A percentile compares a stretch with the other conserved stretches of the same genome.
Evolutionary conservation across 805 yeast genomes (phyloP).

Genomic region (Kluyveromyces siamensis): DNA sequence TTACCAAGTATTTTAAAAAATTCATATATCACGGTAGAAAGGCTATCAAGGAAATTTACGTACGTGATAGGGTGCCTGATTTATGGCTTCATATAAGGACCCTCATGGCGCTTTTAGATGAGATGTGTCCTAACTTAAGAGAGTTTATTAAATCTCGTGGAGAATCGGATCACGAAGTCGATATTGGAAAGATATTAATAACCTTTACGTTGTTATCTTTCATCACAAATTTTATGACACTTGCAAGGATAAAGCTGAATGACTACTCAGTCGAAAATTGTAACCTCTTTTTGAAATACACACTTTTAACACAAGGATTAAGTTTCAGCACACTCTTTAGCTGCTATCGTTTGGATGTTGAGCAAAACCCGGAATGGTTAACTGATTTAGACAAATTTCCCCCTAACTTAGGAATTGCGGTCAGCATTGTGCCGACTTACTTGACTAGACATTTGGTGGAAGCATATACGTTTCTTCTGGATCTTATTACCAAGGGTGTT

Average conservation of each 20-base stretch:
- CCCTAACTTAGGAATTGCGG: not conserved
- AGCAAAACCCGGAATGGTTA: not conserved
- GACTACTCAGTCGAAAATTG: not conserved
- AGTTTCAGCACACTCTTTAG: not conserved
- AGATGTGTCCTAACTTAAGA: not conserved
- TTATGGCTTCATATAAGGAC: not conserved
- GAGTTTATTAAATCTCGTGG: not conserved
- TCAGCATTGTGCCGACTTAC: not conserved
- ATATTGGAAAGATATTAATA: not conserved
- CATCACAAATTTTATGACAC: not conserved
- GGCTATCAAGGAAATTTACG: not conserved
- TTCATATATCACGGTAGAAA: not conserved
- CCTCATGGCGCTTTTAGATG: not conserved
- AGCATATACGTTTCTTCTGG: not conserved
- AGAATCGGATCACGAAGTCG: not conserved
- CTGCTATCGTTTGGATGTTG: not conserved
- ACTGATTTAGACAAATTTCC: not conserved
- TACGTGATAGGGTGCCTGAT: constrained; percentile 3
- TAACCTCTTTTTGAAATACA: not conserved
- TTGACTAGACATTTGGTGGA: not conserved
- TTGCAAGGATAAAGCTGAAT: not conserved
- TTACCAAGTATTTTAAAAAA: not conserved
- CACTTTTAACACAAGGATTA: not conserved
- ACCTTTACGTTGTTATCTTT: not conserved
- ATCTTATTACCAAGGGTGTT: not conserved